Conservation (phyloP, 805 yeast genomes). For the Starmerella etchellsii region DNA sequence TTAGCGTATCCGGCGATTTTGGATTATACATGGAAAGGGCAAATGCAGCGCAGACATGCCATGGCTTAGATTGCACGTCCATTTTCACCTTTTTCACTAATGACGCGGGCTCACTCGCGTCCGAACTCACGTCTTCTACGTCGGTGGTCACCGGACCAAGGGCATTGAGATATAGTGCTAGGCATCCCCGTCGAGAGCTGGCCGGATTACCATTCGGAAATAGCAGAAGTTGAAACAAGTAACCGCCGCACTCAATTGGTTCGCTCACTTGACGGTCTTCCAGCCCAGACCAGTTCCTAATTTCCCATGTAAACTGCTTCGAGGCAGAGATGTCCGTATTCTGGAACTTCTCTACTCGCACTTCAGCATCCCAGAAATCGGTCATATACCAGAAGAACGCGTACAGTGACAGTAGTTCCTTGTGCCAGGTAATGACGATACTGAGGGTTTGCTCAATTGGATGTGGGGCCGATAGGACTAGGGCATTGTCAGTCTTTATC, state of each 20-base stretch:
- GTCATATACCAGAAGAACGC: too few relatives aligned
- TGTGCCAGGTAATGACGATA: too few relatives aligned
- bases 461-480: too few relatives aligned
- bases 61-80: neutral
- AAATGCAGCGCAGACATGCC: constrained; percentile 68
- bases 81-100: neutral
- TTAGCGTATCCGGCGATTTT: constrained; percentile 45
- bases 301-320: constrained; percentile 26
- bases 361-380: neutral
- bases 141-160: constrained; percentile 23
- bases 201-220: constrained; percentile 66
- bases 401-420: too few relatives aligned
- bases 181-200: constrained; percentile 26
- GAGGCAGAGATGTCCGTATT: constrained; percentile 20
- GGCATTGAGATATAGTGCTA: constrained; percentile 76
- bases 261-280: constrained; percentile 27
- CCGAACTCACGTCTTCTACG: neutral
- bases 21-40: constrained; percentile 79
- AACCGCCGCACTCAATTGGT: constrained; percentile 24
- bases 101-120: neutral
- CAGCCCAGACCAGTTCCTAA: constrained; percentile 30
- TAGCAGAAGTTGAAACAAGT: constrained; percentile 41
- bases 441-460: too few relatives aligned
- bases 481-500: too few relatives aligned
- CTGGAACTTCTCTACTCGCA: constrained; percentile 2